Evolutionary conservation across 176 grass and related monocot species (phyloP), one percentile per base, ranked within the genome.

Genomic region (Zoysia japonica): DNA sequence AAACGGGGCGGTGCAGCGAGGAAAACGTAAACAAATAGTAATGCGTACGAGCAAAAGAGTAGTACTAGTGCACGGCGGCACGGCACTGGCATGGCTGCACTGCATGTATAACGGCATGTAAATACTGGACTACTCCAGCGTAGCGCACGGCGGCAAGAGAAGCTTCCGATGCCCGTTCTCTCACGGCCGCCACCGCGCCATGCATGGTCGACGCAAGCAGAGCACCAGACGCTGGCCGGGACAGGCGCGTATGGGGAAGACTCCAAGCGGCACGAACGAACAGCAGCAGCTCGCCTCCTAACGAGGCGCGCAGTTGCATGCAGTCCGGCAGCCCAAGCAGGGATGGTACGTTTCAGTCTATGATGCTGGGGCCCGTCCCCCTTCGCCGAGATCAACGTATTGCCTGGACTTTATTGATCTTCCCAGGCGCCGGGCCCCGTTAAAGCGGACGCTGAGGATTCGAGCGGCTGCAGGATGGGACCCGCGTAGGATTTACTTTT

Each of bases 241-340:
- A 80, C 87, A 77, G 71, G 14, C 48, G 66, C n/a, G 87, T 51
- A 82, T 67, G 67, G 87, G 72, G 78, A 72, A 78, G 78, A 82
- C 67, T 80, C 76, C 45, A 20, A 14, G 10, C 86, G 52, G 61
- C 71, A 38, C 54, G 9, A 56, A 47, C 9, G n/a, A n/a, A n/a
- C n/a, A 60, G 12, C 45, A 65, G 41, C 61, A 65, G 83, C 87
- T 76, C 87, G 73, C 15, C 72, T 67, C 67, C n/a, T n/a, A n/a
- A 53, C 87, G 83, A 89, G 87, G 67, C 78, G 0, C 57, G 0
- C 55, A 46, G 86, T 35, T 11, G 11, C 54, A 79, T 68, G 28
- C 28, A 57, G 9, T 19, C 71, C 16, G 9, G n/a, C 71, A 28
- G 28, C 28, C 28, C 28, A 28, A 0, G 28, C 28, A 82, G 78